phyloP scores from a whole-genome alignment of 805 yeast genomes.

The Zygoascus bituminiphila region DNA sequence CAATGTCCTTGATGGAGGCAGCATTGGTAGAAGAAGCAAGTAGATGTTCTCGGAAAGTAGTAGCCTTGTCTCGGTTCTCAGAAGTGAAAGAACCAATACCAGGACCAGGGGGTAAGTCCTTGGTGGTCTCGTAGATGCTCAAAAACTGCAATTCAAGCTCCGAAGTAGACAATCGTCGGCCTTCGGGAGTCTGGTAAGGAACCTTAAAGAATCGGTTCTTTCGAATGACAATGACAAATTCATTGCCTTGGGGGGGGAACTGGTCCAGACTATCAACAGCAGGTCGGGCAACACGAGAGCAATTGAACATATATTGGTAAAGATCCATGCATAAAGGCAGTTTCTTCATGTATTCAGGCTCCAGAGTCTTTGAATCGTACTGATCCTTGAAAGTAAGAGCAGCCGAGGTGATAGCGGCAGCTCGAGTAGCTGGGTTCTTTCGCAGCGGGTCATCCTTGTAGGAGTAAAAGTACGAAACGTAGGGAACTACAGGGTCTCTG shows the following conservation, averaged over 20 bases:
- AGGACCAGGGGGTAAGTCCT: constrained; percentile 35
- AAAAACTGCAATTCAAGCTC: constrained; percentile 47
- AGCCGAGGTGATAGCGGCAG: constrained; percentile 64
- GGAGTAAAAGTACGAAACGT: constrained; percentile 80
- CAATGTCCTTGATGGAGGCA: constrained; percentile 56
- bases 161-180: constrained; percentile 30
- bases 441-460: constrained; percentile 54
- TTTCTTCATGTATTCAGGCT: constrained; percentile 69
- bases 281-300: constrained; percentile 48
- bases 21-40: constrained; percentile 50
- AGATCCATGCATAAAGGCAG: constrained; percentile 93
- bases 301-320: constrained; percentile 84
- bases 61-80: constrained; percentile 80
- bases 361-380: constrained; percentile 64
- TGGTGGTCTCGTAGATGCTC: constrained; percentile 40
- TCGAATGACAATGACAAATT: constrained; percentile 62
- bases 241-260: constrained; percentile 40
- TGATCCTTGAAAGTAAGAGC: constrained; percentile 58
- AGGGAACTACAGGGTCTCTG: constrained; percentile 92
- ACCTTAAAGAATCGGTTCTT: constrained; percentile 79
- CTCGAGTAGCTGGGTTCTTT: constrained; percentile 41
- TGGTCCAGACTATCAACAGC: constrained; percentile 52
- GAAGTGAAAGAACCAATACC: constrained; percentile 77
- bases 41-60: constrained; percentile 49
- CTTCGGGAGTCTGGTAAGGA: constrained; percentile 29